Base-by-base conservation (phyloP, 1,284 basidiomycete genomes). In the Ceratobasidium sp. region DNA sequence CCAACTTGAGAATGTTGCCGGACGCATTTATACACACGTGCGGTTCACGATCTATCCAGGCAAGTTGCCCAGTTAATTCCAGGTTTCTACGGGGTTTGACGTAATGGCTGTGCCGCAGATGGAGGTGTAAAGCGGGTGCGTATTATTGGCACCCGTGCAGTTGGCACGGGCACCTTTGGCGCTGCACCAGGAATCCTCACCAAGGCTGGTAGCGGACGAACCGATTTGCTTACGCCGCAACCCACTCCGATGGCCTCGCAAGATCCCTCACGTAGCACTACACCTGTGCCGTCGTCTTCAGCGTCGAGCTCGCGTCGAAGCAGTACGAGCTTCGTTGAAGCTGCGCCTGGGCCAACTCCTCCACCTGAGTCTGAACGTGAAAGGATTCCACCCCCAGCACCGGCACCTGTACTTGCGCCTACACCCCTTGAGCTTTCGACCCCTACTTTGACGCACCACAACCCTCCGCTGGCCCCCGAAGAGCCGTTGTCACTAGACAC, bases 91-190 rank as follows among this genome's bases (percentile, higher is more conserved):
- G 29, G 22, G 43, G n/a, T 34, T 31, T 48, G 7, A 43, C 14
- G 34, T 41, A 27, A 34, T 58, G 13, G 22, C 22, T 24, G 5
- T 24, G 24, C 27, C 34, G 14, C 68, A 83, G 97, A 99, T 81
- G 97, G 97, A 62, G 97, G 97, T 27, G 86, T 98, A 81, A 99
- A 99, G 84, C 89, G 97, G 11, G 84, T 99, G 27, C 88, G 97
- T 65, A 82, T 98, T 61, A 86, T 90, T 75, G 97, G 97, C 16
- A 87, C 88, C 73, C 88, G 86, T 74, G 84, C 84, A 1, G 77
- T 75, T 29, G 74, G 79, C 61, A 54, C 48, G 24, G 61, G 46
- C 31, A 61, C 41, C n/a, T 51, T 61, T 39, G 56, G 62, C 27
- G 73, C 59, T n/a, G 49, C 73, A 22, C 9, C 74, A 41, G 39